A percentile compares a stretch with the other conserved stretches of the same genome.
phyloP scores from a whole-genome alignment of 2,329 filamentous ascomycete species.

The Colletotrichum scovillei region DNA sequence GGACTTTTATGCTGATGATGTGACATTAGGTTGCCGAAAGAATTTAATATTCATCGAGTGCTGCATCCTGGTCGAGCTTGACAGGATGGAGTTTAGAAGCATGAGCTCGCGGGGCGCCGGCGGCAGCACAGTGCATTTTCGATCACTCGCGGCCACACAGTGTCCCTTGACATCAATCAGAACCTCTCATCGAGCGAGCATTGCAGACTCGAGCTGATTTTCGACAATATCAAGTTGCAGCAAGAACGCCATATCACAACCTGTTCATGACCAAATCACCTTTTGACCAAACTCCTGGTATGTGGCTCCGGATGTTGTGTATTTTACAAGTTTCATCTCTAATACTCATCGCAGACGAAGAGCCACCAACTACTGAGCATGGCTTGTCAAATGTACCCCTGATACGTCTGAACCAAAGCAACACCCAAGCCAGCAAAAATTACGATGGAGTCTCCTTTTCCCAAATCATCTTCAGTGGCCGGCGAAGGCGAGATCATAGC shows the following conservation, averaged over 20 bases:
- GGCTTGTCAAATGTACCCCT: neutral
- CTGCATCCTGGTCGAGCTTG: too few relatives aligned
- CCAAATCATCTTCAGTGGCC: conserved; percentile 76
- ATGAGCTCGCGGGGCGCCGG: neutral
- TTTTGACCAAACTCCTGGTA: neutral
- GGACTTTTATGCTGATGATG: too few relatives aligned
- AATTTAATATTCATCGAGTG: too few relatives aligned
- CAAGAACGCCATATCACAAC: neutral
- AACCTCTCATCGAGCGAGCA: neutral
- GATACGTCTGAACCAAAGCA: neutral
- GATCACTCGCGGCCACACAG: neutral
- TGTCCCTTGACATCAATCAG: neutral
- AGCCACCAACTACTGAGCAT: neutral
- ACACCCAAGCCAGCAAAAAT: neutral
- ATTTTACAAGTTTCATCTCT: neutral
- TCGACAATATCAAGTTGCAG: neutral
- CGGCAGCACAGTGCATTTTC: conserved; percentile 13
- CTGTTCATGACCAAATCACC: neutral
- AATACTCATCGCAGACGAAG: neutral
- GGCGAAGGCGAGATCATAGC: conserved; percentile 85
- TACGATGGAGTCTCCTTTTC: conserved; percentile 77
- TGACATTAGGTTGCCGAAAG: too few relatives aligned
- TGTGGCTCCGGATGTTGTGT: neutral
- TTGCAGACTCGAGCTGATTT: neutral
- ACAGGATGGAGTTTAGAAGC: neutral